A percentile compares a stretch with the other conserved stretches of the same genome.
Evolutionary conservation across 1,139 yeast genomes (phyloP).

Genomic region (Petasospora rhodanensis): DNA sequence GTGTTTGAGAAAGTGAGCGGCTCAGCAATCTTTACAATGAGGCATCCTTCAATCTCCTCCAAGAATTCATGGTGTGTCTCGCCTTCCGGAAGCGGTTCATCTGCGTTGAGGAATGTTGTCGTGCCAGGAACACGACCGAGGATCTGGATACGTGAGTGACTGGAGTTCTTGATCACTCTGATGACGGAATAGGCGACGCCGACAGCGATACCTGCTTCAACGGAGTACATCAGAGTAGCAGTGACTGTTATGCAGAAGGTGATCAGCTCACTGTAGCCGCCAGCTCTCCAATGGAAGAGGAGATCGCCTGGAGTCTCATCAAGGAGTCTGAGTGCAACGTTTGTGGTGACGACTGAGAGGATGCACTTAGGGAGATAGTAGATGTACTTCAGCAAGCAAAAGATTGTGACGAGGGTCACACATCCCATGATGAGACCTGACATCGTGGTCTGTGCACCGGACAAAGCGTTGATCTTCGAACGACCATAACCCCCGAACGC

Average conservation of each 20-base stretch:
- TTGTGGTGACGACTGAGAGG: conserved; percentile 74
- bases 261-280: conserved; percentile 72
- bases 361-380: conserved; percentile 79
- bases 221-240: conserved; percentile 75
- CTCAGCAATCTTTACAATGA: conserved; percentile 85
- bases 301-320: conserved; percentile 88
- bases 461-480: conserved; percentile 79
- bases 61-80: conserved; percentile 24
- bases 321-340: conserved; percentile 71
- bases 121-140: conserved; percentile 80
- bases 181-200: conserved; percentile 80
- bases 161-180: conserved; percentile 78
- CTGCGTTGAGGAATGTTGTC: conserved; percentile 73
- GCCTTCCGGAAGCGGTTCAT: conserved; percentile 35
- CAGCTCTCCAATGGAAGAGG: conserved; percentile 64
- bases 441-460: conserved; percentile 82
- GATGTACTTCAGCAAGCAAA: conserved; percentile 56
- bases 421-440: conserved; percentile 80
- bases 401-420: conserved; percentile 62
- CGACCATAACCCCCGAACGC: conserved; percentile 97
- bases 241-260: conserved; percentile 70
- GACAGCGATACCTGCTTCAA: conserved; percentile 83
- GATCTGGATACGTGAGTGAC: conserved; percentile 85
- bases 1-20: conserved; percentile 91
- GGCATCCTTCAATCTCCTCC: conserved; percentile 80